A percentile compares a stretch with the other conserved stretches of the same genome.
phyloP scores from a whole-genome alignment of 805 yeast genomes.

The Clavispora vitiphila region DNA sequence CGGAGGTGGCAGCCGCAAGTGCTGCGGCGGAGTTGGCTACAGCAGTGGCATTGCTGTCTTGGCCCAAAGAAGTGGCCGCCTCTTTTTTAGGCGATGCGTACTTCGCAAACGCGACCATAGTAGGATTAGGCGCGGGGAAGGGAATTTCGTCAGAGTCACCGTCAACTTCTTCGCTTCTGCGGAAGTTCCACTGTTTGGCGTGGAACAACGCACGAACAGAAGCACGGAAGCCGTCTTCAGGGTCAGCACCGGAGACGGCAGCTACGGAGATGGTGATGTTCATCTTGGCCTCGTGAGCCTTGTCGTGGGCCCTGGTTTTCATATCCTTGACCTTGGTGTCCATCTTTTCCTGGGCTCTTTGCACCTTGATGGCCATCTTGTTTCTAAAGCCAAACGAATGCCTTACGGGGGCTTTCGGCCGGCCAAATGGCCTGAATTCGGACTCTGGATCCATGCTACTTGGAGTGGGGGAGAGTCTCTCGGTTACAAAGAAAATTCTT shows the following conservation, averaged over 20 bases:
- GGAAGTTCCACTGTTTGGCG: not conserved
- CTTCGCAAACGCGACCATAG: not conserved
- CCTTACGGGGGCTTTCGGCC: not conserved
- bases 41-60: not conserved
- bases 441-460: not conserved
- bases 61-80: not conserved
- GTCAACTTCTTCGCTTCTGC: not conserved
- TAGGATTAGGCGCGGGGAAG: not conserved
- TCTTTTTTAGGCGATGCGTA: not conserved
- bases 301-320: not conserved
- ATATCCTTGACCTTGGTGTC: not conserved
- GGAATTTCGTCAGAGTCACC: not conserved
- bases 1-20: not conserved
- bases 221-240: not conserved
- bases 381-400: not conserved
- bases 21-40: not conserved
- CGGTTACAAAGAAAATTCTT: not conserved
- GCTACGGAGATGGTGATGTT: not conserved
- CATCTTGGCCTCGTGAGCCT: not conserved
- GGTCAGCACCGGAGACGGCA: not conserved
- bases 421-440: not conserved
- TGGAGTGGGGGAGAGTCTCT: not conserved
- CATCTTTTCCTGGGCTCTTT: not conserved
- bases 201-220: not conserved
- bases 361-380: not conserved